phyloP scores from a whole-genome alignment of 139 green algal genomes.

The Picocystis salinarum region DNA sequence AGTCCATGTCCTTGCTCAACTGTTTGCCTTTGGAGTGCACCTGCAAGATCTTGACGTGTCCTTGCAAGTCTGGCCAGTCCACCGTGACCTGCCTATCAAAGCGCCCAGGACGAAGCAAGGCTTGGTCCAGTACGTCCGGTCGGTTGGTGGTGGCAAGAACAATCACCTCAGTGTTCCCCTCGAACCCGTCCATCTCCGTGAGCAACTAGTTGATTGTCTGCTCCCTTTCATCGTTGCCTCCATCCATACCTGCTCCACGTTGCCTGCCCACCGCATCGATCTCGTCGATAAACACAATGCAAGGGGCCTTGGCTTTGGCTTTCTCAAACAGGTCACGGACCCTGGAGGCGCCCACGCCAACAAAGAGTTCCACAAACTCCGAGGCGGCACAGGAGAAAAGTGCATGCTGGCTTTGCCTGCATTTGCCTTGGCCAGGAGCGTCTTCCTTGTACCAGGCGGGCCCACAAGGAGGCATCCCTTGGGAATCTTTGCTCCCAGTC shows the following conservation, averaged over 20 bases:
- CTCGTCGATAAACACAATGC: conserved; percentile 99
- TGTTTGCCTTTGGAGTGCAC: conserved; percentile 3
- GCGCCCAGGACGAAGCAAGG: background rate
- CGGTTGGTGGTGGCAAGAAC: conserved; percentile 4
- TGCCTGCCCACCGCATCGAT: conserved; percentile 95
- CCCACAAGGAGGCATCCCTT: conserved; percentile 90
- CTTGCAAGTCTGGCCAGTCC: conserved; percentile 3
- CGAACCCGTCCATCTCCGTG: conserved; percentile 5
- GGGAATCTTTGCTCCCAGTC: conserved; percentile 78
- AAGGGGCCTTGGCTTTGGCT: conserved; percentile 82
- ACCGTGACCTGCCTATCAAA: conserved; percentile 5
- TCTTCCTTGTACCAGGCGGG: conserved; percentile 75
- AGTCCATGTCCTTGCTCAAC: conserved; percentile 2
- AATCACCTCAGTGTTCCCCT: conserved; percentile 3
- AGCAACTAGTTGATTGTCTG: conserved; percentile 99
- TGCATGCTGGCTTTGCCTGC: conserved; percentile 51
- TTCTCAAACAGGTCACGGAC: conserved; percentile 41
- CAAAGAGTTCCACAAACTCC: conserved; percentile 48
- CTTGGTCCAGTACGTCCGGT: conserved; percentile 1
- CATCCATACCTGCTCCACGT: conserved; percentile 89
- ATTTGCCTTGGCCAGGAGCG: conserved; percentile 71
- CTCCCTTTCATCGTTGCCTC: conserved; percentile 97
- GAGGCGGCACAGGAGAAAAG: conserved; percentile 34
- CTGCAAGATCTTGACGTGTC: conserved; percentile 3
- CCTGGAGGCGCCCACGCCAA: conserved; percentile 38